A percentile compares a stretch with the other conserved stretches of the same genome.
Evolutionary conservation across 768 basidiomycete genomes (phyloP).

Genomic region (Brasilioporus rufonigricans): DNA sequence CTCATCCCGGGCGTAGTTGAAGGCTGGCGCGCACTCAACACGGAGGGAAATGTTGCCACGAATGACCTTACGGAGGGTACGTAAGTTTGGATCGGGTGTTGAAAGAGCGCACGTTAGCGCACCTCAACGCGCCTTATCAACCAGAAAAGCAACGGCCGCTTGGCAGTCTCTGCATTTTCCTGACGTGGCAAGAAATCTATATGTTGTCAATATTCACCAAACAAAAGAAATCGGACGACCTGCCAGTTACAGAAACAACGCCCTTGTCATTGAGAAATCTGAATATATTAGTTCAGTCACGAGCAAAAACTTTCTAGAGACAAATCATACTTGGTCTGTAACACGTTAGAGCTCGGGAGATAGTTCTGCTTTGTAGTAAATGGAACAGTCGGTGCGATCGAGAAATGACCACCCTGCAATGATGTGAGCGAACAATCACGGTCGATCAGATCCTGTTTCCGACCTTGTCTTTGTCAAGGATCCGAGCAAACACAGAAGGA

Average conservation of each 20-base stretch:
- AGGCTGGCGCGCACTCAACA: constrained; percentile 93
- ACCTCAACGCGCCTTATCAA: constrained; percentile 80
- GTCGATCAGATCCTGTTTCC: background rate
- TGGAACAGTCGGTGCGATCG: constrained; percentile 68
- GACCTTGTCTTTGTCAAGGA: constrained; percentile 80
- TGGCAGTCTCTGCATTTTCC: constrained; percentile 29
- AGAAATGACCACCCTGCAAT: constrained; percentile 82
- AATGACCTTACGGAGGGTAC: constrained; percentile 51
- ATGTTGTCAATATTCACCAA: constrained; percentile 4
- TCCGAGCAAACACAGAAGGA: constrained; percentile 87
- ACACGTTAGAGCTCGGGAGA: constrained; percentile 76
- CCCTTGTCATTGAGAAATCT: constrained; percentile 85
- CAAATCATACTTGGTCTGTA: constrained; percentile 68
- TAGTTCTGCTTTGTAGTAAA: constrained; percentile 82
- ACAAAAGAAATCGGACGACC: background rate
- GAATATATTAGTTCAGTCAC: background rate
- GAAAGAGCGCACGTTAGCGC: background rate
- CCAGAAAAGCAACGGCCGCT: constrained; percentile 77
- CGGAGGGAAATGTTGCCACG: constrained; percentile 77
- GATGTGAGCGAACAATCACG: constrained; percentile 2
- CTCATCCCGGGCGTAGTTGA: constrained; percentile 83
- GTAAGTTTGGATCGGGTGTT: background rate
- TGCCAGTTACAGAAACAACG: constrained; percentile 80
- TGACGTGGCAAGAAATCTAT: constrained; percentile 80
- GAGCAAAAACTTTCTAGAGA: background rate